phyloP scores from a whole-genome alignment of 306 rosid species.

The Crataegus laevigata region DNA sequence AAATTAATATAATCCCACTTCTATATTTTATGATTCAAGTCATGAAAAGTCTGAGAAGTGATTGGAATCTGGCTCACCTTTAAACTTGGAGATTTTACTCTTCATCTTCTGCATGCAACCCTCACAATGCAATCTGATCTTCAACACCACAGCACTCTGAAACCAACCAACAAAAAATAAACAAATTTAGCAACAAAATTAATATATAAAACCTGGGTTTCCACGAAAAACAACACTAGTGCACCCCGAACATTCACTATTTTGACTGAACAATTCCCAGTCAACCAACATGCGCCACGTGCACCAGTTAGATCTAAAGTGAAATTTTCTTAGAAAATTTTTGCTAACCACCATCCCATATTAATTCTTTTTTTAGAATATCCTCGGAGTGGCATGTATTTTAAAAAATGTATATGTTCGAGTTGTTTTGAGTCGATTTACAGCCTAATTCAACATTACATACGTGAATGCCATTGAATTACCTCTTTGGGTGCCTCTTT shows the following conservation, averaged over 20 bases:
- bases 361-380: too few species aligned
- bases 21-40: too few species aligned
- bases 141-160: slow-evolving; percentile 65
- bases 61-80: slow-evolving; percentile 32
- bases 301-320: not conserved
- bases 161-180: slow-evolving; percentile 7
- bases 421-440: too few species aligned
- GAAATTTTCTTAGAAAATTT: too few species aligned
- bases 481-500: slow-evolving; percentile 32
- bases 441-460: too few species aligned
- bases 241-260: not conserved
- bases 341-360: too few species aligned
- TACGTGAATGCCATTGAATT: not conserved
- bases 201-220: not conserved
- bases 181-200: not conserved
- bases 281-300: not conserved
- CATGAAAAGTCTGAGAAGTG: not conserved
- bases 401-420: too few species aligned
- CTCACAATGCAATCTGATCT: slow-evolving; percentile 75
- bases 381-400: too few species aligned
- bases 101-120: slow-evolving; percentile 69
- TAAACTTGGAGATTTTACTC: slow-evolving; percentile 34
- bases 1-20: not conserved
- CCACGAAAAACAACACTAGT: not conserved
- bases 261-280: not conserved